Conservation (phyloP, 371 early-diverging fungal genomes). For the Cladochytrium tenue region DNA sequence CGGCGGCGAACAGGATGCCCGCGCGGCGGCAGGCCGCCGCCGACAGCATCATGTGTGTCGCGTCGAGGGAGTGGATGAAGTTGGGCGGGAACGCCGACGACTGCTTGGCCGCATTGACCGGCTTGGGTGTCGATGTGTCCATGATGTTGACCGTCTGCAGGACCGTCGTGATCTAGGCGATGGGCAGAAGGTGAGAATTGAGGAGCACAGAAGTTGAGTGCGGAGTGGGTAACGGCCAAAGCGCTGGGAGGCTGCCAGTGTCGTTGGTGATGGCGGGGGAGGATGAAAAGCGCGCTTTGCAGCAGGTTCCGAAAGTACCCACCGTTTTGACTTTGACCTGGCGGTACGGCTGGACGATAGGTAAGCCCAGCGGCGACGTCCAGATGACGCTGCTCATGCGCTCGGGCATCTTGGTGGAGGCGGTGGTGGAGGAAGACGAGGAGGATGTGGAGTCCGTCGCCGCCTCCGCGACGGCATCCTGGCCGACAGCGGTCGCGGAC, state of each 20-base stretch:
- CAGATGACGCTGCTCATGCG: constrained; percentile 78
- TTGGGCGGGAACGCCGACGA: constrained; percentile 97
- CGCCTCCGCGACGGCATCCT: background rate
- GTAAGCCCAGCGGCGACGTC: constrained; percentile 94
- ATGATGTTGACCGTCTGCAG: constrained; percentile 79
- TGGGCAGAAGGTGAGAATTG: background rate
- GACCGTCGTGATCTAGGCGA: constrained; percentile 51
- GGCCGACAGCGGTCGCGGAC: constrained; percentile 1
- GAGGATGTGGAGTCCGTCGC: too few relatives aligned
- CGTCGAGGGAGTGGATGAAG: constrained; percentile 96
- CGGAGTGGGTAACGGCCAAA: too few relatives aligned
- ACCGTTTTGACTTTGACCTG: constrained; percentile 62
- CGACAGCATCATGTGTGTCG: constrained; percentile 95
- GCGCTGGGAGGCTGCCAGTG: too few relatives aligned
- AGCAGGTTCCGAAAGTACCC: constrained; percentile 1
- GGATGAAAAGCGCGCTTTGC: constrained; percentile 41
- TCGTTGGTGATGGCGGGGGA: too few relatives aligned
- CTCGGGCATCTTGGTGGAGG: constrained; percentile 18
- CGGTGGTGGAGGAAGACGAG: too few relatives aligned
- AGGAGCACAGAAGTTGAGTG: background rate
- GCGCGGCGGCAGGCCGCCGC: constrained; percentile 82
- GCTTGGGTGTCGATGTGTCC: constrained; percentile 70
- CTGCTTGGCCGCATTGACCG: constrained; percentile 90
- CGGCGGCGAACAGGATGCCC: constrained; percentile 87
- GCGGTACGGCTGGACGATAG: constrained; percentile 96